Conservation (phyloP, 208 protist species). For the Crithidia brevicula region DNA sequence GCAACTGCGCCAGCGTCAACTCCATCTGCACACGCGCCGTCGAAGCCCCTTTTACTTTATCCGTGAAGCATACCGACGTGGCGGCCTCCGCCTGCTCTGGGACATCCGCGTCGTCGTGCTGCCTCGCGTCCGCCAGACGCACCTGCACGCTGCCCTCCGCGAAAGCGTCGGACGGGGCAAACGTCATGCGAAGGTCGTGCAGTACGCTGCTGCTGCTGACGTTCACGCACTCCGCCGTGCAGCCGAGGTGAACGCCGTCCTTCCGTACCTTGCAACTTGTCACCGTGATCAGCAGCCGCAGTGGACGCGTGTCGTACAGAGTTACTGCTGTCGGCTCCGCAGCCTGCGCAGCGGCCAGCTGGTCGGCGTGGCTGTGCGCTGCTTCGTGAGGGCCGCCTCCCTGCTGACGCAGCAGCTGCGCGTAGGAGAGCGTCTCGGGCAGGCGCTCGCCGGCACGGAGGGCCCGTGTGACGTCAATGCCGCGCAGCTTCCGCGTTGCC, state of each 20-base stretch:
- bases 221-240: constrained; percentile 50
- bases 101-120: neutral
- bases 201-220: constrained; percentile 32
- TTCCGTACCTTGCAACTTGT: constrained; percentile 53
- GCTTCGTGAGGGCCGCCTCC: neutral
- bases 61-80: constrained; percentile 23
- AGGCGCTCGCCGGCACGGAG: constrained; percentile 66
- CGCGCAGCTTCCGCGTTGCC: constrained; percentile 69
- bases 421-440: constrained; percentile 69
- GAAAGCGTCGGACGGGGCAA: constrained; percentile 25
- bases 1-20: constrained; percentile 35
- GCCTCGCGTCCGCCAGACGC: constrained; percentile 3
- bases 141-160: constrained; percentile 12
- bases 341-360: constrained; percentile 13
- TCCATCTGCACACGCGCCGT: constrained; percentile 32
- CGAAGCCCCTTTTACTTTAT: constrained; percentile 45
- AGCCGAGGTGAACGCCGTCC: constrained; percentile 44
- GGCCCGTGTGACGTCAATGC: constrained; percentile 78
- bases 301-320: constrained; percentile 39
- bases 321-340: constrained; percentile 33
- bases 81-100: neutral
- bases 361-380: constrained; percentile 2
- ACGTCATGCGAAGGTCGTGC: constrained; percentile 16
- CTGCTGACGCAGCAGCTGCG: constrained; percentile 33
- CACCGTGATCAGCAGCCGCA: constrained; percentile 42